Conservation (phyloP, 306 rosid species). For the Cucumis melo region DNA sequence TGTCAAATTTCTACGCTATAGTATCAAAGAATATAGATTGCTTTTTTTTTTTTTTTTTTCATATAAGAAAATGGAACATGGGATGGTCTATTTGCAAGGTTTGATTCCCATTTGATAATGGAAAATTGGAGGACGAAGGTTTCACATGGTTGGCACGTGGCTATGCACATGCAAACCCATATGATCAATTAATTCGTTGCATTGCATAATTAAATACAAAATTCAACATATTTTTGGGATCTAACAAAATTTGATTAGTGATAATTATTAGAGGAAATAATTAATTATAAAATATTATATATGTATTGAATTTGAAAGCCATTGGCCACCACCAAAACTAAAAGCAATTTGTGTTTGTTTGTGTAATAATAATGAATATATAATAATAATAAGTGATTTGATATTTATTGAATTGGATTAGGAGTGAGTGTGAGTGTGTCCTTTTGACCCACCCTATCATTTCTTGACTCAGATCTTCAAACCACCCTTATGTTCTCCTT, state of each 20-base stretch:
- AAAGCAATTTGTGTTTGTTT: not conserved
- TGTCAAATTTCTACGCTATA: not conserved
- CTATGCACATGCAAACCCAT: not conserved
- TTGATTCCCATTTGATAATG: not conserved
- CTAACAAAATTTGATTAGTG: not conserved
- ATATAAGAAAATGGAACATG: not conserved
- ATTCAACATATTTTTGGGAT: not conserved
- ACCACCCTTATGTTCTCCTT: too few species aligned
- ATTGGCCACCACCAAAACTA: not conserved
- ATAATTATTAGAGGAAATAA: not conserved
- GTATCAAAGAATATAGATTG: too few species aligned
- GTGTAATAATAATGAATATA: not conserved
- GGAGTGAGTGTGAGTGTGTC: not conserved
- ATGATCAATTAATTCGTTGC: not conserved
- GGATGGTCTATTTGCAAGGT: not conserved
- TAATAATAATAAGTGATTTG: not conserved
- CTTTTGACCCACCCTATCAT: not conserved
- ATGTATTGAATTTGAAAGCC: not conserved
- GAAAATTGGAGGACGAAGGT: not conserved
- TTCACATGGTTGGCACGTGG: constrained; percentile 7
- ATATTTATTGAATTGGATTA: not conserved
- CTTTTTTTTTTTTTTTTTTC: too few species aligned
- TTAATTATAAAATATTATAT: too few species aligned
- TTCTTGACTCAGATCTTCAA: not conserved
- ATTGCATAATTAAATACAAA: too few species aligned